Evolutionary conservation across 1,284 basidiomycete species (phyloP), one percentile per base, ranked within the genome.

Genomic region (Ustilago curta): DNA sequence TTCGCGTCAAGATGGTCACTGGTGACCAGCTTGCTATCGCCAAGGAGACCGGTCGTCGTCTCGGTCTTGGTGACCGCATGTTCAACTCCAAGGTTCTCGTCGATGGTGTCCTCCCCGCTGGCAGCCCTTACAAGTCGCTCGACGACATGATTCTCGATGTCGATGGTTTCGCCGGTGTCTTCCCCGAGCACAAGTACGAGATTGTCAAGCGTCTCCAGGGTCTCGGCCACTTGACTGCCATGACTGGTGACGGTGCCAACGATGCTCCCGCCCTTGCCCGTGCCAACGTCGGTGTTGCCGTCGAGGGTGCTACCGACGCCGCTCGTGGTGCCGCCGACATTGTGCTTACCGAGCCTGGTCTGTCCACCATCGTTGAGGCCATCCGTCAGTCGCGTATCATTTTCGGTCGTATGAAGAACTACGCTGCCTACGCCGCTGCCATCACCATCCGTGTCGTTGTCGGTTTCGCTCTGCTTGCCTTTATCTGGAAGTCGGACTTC

Each of bases 1-100:
- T 98, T 80, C 92, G 92, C 87, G 95, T 98, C 87, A 98, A 98
- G 92, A 98, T 98, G 96, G 95, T 97, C 76, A 98, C 95, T 51
- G 95, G 95, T 90, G 95, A 98, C 87, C 94, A 97, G 88, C 93
- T 98, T 84, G 95, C 96, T 81, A 98, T 98, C 69, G 95, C 95
- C 67, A 98, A 98, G 91, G 96, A 98, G 87, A 98, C 95, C 75
- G 95, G 96, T 80, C 93, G 95, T 87, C 93, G 95, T 89, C 93
- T 98, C 64, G 95, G 95, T 84, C 88, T 93, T 75, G 94, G 94
- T 86, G 94, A 95, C 87, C 93, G 96, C 89, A 96, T 97, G 93
- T 96, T 95, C 89, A 91, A 93, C 74, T 91, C 94, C 80, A 95
- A 95, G 89, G 93, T 95, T 48, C 89, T 96, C 85, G 94, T 95